Evolutionary conservation across 192 early-diverging fungal genomes (phyloP).

Genomic region (Chytriomyces sp.): DNA sequence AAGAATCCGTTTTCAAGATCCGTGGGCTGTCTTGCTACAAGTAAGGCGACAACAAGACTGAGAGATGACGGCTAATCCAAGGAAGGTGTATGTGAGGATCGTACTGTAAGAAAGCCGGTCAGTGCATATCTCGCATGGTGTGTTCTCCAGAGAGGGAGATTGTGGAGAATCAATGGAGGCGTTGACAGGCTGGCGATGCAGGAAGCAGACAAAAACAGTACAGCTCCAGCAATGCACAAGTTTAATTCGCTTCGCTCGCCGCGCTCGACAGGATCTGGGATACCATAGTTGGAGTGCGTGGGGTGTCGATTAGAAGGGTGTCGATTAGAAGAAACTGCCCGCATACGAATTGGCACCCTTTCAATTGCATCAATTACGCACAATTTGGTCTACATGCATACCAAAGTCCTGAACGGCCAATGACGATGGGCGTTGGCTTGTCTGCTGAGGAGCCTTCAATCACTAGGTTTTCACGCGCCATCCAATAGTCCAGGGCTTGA

Average conservation of each 20-base stretch:
- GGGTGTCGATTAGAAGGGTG: background rate
- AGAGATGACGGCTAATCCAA: conserved; percentile 2
- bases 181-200: conserved; percentile 5
- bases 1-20: conserved; percentile 54
- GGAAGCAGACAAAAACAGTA: conserved; percentile 9
- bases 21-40: conserved; percentile 6
- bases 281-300: background rate
- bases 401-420: too few species aligned
- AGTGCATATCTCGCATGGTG: too few species aligned
- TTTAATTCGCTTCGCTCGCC: conserved; percentile 19
- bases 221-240: conserved; percentile 13
- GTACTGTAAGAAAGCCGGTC: conserved; percentile 13
- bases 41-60: too few species aligned
- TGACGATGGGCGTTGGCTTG: too few species aligned
- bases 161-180: conserved; percentile 6
- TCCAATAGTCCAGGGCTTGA: too few species aligned
- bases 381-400: background rate
- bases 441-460: too few species aligned
- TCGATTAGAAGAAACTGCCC: background rate
- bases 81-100: conserved; percentile 4
- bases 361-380: background rate
- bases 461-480: too few species aligned
- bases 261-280: background rate
- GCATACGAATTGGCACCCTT: background rate
- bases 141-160: too few species aligned